A percentile compares a stretch with the other conserved stretches of the same genome.
phyloP scores from a whole-genome alignment of 2,329 filamentous ascomycete genomes.

The Penicillium aurantiogriseum region DNA sequence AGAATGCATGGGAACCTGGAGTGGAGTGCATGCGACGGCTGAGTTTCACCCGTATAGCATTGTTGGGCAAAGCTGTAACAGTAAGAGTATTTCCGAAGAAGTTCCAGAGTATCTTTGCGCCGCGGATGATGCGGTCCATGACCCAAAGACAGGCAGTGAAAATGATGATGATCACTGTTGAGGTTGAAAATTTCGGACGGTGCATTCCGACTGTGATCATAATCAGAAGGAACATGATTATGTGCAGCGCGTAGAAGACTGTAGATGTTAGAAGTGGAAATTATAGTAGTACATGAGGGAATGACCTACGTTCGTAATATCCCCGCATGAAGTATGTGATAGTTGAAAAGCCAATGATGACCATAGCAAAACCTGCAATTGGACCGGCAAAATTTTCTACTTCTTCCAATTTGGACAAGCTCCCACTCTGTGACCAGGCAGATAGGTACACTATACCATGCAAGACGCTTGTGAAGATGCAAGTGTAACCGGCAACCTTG shows the following conservation, averaged over 20 bases:
- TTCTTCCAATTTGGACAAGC: not conserved
- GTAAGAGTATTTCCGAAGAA: constrained; percentile 9
- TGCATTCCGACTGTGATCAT: constrained; percentile 13
- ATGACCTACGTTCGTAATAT: not conserved
- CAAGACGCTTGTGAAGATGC: constrained; percentile 9
- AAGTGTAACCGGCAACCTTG: constrained; percentile 19
- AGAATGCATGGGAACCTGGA: constrained; percentile 1
- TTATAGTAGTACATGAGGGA: not conserved
- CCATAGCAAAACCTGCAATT: constrained; percentile 3
- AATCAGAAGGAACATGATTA: constrained; percentile 13
- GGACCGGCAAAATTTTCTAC: not conserved
- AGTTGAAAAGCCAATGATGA: constrained; percentile 3
- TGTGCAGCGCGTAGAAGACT: constrained; percentile 15
- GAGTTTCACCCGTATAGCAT: constrained; percentile 3
- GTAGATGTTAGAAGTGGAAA: not conserved
- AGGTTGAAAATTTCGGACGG: constrained; percentile 10
- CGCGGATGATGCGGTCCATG: constrained; percentile 8
- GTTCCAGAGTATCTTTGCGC: constrained; percentile 11
- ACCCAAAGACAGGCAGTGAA: constrained; percentile 12
- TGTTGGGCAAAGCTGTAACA: constrained; percentile 3
- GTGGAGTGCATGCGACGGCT: not conserved
- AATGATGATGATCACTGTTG: constrained; percentile 9
- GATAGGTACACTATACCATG: constrained; percentile 2
- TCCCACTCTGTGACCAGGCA: constrained; percentile 1
- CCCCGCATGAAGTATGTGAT: constrained; percentile 1